These are phyloP conservation scores for Neonectria ditissima DNA, from an alignment of 2,329 filamentous ascomycete species.

Conservation along the genomic window DNA sequence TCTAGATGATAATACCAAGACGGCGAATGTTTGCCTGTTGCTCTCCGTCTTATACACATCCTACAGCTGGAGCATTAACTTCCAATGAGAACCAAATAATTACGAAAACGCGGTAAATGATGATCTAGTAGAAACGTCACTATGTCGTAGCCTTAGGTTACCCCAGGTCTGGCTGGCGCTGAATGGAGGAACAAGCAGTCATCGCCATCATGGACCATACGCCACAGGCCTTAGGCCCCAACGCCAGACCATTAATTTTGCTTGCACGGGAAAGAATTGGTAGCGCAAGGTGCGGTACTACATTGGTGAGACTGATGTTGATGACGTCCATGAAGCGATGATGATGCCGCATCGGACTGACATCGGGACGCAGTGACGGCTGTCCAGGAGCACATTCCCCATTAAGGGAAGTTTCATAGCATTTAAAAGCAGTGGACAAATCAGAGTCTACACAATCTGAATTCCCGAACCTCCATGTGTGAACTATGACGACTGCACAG, in stretches of 20 bases:
- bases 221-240: too few species aligned
- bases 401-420: neutral
- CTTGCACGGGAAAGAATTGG: neutral
- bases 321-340: neutral
- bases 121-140: neutral
- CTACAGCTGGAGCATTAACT: neutral
- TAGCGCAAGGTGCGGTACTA: neutral
- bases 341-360: neutral
- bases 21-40: neutral
- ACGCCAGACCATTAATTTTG: too few species aligned
- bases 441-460: neutral
- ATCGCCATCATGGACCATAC: neutral
- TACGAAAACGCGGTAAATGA: neutral
- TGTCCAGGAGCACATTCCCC: neutral
- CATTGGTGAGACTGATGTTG: neutral
- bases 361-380: neutral
- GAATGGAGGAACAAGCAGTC: neutral
- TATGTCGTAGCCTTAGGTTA: neutral
- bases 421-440: neutral
- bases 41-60: neutral
- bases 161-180: neutral
- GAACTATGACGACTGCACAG: neutral
- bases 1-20: neutral
- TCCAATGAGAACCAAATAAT: neutral
- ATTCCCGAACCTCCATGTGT: neutral